These are phyloP conservation scores for Apiospora saccharicola DNA, from an alignment of 2,329 filamentous ascomycete species.

Conservation along the genomic window DNA sequence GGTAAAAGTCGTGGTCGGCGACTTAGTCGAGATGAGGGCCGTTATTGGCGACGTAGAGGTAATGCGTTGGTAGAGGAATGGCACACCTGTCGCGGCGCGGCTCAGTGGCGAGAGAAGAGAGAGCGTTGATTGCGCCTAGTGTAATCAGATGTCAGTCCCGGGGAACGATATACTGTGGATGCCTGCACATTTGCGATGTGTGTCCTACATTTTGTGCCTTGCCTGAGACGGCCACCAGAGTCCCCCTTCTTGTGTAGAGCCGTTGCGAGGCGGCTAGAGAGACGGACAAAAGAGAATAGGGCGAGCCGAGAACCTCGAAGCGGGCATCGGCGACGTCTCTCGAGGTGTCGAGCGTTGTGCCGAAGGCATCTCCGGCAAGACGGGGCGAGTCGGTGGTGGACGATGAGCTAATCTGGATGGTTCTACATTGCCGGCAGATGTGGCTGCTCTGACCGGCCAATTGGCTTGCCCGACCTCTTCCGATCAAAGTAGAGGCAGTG, in stretches of 20 bases:
- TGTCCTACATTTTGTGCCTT: conserved; percentile 83
- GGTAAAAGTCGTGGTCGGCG: conserved; percentile 84
- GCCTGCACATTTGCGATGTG: neutral
- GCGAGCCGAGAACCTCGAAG: conserved; percentile 91
- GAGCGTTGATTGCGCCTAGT: conserved; percentile 84
- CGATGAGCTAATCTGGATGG: conserved; percentile 69
- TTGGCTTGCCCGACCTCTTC: conserved; percentile 35
- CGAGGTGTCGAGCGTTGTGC: conserved; percentile 51
- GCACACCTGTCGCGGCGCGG: conserved; percentile 82
- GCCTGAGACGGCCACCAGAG: conserved; percentile 87
- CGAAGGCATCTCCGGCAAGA: conserved; percentile 62
- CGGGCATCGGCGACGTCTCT: conserved; percentile 75
- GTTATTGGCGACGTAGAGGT: conserved; percentile 88
- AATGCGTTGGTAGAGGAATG: conserved; percentile 93
- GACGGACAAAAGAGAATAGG: conserved; percentile 93
- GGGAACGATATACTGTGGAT: conserved; percentile 18
- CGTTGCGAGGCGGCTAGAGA: conserved; percentile 92
- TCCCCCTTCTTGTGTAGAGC: conserved; percentile 90
- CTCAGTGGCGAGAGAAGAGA: conserved; percentile 85
- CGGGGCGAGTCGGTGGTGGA: conserved; percentile 63
- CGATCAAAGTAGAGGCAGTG: conserved; percentile 37
- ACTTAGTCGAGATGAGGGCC: conserved; percentile 87
- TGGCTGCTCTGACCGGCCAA: conserved; percentile 41
- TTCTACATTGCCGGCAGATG: conserved; percentile 63
- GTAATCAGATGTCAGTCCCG: conserved; percentile 19